These are phyloP conservation scores for Penicillium crustosum DNA, from an alignment of 2,329 filamentous ascomycete species.

Conservation along the genomic window DNA sequence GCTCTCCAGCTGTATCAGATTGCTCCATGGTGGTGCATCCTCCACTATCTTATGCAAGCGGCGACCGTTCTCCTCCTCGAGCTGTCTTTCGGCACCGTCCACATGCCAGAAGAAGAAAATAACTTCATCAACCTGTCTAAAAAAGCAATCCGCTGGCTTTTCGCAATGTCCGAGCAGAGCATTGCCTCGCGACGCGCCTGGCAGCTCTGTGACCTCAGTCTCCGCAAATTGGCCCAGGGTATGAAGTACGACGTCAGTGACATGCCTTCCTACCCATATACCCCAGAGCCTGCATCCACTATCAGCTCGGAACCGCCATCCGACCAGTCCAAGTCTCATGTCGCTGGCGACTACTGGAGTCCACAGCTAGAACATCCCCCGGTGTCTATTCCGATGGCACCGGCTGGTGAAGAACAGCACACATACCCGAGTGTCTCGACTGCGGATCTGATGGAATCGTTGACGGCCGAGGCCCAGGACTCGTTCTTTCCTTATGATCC, in stretches of 20 bases:
- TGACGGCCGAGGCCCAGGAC: slow-evolving; percentile 20
- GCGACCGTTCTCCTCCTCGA: slow-evolving; percentile 48
- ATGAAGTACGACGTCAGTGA: slow-evolving; percentile 40
- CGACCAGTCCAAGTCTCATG: neutral
- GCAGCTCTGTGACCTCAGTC: slow-evolving; percentile 40
- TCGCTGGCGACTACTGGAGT: slow-evolving; percentile 12
- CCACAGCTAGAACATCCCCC: slow-evolving; percentile 10
- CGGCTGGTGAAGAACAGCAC: slow-evolving; percentile 12
- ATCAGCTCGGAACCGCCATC: neutral
- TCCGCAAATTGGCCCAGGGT: slow-evolving; percentile 36
- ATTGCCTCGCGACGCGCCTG: slow-evolving; percentile 44
- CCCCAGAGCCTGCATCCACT: slow-evolving; percentile 13
- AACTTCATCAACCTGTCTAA: slow-evolving; percentile 40
- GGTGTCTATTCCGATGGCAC: slow-evolving; percentile 1
- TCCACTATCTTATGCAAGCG: slow-evolving; percentile 49
- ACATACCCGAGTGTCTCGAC: slow-evolving; percentile 5
- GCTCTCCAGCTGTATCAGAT: slow-evolving; percentile 42
- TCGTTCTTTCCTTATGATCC: slow-evolving; percentile 42
- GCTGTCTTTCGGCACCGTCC: slow-evolving; percentile 46
- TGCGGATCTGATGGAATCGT: slow-evolving; percentile 14
- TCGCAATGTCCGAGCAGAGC: slow-evolving; percentile 41
- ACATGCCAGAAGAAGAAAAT: slow-evolving; percentile 43
- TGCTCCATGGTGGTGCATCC: slow-evolving; percentile 47
- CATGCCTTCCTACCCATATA: slow-evolving; percentile 30
- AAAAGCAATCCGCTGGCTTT: slow-evolving; percentile 47